Base-by-base conservation (phyloP, 768 basidiomycete genomes). In the Tulasnella sp. region DNA sequence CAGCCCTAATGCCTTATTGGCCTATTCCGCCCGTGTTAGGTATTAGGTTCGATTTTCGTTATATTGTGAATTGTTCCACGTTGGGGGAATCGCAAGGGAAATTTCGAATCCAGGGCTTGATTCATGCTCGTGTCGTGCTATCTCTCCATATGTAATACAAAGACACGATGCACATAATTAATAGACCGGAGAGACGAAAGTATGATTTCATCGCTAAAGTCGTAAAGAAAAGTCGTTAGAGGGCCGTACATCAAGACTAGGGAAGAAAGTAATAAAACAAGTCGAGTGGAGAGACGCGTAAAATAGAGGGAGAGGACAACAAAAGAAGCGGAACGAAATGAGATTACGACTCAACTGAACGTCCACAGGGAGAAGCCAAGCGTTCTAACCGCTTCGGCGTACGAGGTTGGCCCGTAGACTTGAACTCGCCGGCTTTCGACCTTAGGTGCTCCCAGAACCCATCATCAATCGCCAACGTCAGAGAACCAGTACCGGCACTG, bases 371-470 rank as follows among this genome's bases (percentile, higher is more conserved):
- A 48, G 9, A 36, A 34, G 31, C 10, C 73, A 74, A 39, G 1
- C 16, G 3, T 8, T 18, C 36, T 52, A 27, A 52, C 31, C 52
- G 27, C 34, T 46, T 38, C 16, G 74, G 74, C 18, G 74, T 48
- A 44, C 16, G 44, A 42, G 44, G 19, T 5, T 27, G 6, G 3
- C 52, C 74, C 2, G n/a, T 9, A 16, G 42, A 40, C 24, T 36
- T 44, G 31, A 46, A 75, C 74, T 75, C 48, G 24, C 48, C 58
- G n/a, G 76, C 56, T 36, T 56, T 77, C 24, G 76, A n/a, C 21
- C 76, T 16, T 34, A 77, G 42, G 31, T 62, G 48, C 7, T 18
- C 39, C 31, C 58, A 68, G 38, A 77, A 77, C 3, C 34, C 56
- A 19, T 77, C 76, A 68, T 77, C 58, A 16, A 77, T 27, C 4